Conservation (phyloP, 2,329 filamentous ascomycete species). For the Exophiala alcalophila region DNA sequence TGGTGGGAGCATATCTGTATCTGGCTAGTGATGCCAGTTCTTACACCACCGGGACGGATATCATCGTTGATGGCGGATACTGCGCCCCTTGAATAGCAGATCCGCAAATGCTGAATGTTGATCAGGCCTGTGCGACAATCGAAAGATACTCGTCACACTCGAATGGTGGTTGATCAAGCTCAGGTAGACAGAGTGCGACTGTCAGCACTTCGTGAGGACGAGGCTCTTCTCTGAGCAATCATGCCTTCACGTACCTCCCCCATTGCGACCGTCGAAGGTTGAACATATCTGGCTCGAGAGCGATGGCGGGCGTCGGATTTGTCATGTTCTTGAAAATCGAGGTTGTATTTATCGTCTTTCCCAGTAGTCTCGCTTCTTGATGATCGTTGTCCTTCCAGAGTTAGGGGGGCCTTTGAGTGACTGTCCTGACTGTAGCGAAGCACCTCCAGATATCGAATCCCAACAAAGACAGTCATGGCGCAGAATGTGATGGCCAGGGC, state of each 20-base stretch:
- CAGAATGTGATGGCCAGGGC: conserved; percentile 6
- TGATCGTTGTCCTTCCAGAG: conserved; percentile 1
- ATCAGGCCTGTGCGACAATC: background rate
- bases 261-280: conserved; percentile 12
- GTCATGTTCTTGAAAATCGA: background rate
- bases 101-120: too few species aligned
- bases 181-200: too few species aligned
- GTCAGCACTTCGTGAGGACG: conserved; percentile 1
- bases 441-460: conserved; percentile 15
- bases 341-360: background rate
- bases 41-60: conserved; percentile 73
- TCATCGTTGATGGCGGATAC: conserved; percentile 75
- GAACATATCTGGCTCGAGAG: conserved; percentile 4
- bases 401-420: conserved; percentile 3
- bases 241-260: conserved; percentile 22
- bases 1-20: conserved; percentile 81
- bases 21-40: conserved; percentile 77
- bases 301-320: conserved; percentile 7
- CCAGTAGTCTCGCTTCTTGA: background rate
- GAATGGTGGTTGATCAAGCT: too few species aligned
- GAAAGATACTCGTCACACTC: background rate
- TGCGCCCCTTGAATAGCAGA: conserved; percentile 50
- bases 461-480: conserved; percentile 12
- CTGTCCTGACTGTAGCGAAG: conserved; percentile 3
- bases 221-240: conserved; percentile 24